Percentiles rank a stretch among this genome's conserved stretches.
Evolutionary conservation across 2,329 filamentous ascomycete genomes (phyloP).

Genomic region (Phyllosticta citriasiana): DNA sequence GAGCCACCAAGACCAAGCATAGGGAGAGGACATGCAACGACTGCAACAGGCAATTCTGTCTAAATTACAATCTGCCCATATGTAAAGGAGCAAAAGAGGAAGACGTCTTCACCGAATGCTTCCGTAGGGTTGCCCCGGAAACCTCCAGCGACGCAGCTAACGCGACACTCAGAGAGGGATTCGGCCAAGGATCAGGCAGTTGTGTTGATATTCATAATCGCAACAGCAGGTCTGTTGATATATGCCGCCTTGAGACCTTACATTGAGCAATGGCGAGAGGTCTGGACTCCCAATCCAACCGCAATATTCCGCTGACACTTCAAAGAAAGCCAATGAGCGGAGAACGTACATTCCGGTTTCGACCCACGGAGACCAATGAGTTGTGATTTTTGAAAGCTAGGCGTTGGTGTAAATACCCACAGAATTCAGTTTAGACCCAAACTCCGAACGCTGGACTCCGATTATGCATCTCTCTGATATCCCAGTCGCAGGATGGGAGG

Average conservation of each 20-base stretch:
- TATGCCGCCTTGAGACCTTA: conserved; percentile 53
- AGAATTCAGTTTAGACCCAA: conserved; percentile 4
- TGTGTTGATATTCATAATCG: conserved; percentile 56
- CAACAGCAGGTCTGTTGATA: conserved; percentile 48
- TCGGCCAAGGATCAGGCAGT: conserved; percentile 58
- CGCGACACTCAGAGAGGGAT: conserved; percentile 44
- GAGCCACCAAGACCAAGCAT: not conserved
- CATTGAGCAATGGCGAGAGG: conserved; percentile 46
- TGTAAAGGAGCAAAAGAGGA: conserved; percentile 54
- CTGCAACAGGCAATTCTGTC: conserved; percentile 58
- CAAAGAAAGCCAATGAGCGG: conserved; percentile 37
- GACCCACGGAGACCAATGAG: conserved; percentile 22
- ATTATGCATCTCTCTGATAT: conserved; percentile 10
- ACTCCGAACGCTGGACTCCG: conserved; percentile 9
- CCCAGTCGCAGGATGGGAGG: conserved; percentile 4
- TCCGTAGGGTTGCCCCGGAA: conserved; percentile 37
- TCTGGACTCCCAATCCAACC: conserved; percentile 16
- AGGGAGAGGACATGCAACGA: conserved; percentile 47
- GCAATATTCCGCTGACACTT: not conserved
- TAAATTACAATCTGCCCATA: conserved; percentile 48
- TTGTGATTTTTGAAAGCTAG: not conserved
- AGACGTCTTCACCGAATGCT: conserved; percentile 56
- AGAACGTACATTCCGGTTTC: conserved; percentile 43
- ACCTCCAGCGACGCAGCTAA: not conserved
- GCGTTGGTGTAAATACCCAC: conserved; percentile 8